Base-by-base conservation (phyloP, 768 basidiomycete species). In the Lactarius pseudohatsudake region DNA sequence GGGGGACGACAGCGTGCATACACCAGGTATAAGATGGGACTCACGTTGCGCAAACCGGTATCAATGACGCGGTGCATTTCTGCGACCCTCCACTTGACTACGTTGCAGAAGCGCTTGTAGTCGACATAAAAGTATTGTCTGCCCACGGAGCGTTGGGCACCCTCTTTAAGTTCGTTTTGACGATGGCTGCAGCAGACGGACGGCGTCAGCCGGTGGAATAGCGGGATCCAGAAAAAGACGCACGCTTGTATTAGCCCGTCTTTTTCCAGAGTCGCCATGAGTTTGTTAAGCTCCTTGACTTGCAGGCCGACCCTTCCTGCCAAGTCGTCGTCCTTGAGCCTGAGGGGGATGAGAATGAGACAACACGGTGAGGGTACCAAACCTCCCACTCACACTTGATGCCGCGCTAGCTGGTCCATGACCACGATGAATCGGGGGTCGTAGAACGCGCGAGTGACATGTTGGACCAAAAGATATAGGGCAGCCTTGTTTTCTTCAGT, bases 101-200 rank as follows among this genome's bases (percentile, higher is more conserved):
- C 95, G 77, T 98, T 95, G 78, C 93, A 95, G 75, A 98, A 96
- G 74, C 89, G 86, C 72, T 94, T 87, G 77, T 96, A 95, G 79
- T 99, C 90, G 75, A 99, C 91, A 78, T 93, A 98, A 81, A 92
- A 99, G 81, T 98, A 99, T 73, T 92, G 90, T 72, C 90, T 88
- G 69, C 90, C 90, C 66, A 91, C 89, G 66, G 91, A 89, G 67
- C 96, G 87, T 76, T 91, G 90, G 54, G 91, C 90, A 60, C 91
- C 91, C 75, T 94, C 92, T 75, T 92, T 92, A 71, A 94, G 85
- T 78, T 96, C 94, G 69, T 94, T 94, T 74, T 94, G 92, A 53
- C 92, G 90, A 74, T 93, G 90, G 57, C 93, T 96, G 72, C 38
- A 34, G 1, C 30, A 38, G 34, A 40, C 13, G 13, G n/a, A 62